Evolutionary conservation across 495 filamentous ascomycete genomes (phyloP), one percentile per base, ranked within the genome.

Genomic region (Barbatosphaeria neglecta): DNA sequence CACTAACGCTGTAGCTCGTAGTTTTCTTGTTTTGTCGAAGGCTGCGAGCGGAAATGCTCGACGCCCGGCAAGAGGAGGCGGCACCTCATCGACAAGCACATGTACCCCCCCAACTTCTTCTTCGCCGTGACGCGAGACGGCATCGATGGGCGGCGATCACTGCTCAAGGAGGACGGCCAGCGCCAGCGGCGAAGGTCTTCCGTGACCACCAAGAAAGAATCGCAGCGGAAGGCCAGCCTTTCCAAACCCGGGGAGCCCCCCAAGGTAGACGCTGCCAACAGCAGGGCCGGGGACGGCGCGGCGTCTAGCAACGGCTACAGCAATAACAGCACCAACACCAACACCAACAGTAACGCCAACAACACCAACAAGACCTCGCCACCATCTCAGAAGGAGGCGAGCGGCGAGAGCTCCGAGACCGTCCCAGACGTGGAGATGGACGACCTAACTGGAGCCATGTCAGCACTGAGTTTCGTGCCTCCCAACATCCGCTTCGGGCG

Each of bases 61-160:
- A 88, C 82, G 7, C 81, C 85, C 4, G 76, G 85, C 50, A 98
- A 94, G 62, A 77, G 92, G 40, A 72, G 83, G 42, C 77, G 86
- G 59, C 92, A 98, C 65, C 65, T 94, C 20, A 86, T 90, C 48
- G 90, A 95, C 62, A 96, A 95, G 64, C 92, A 98, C 56, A 78
- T 84, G 70, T 98, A 92, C 62, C 92, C 90, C 5, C 82, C 78
- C 65, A 84, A 86, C 48, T 98, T 90, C 59, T 90, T 96, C 58
- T 97, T 95, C 60, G 79, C 76, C 19, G 76, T 96, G 24, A 82
- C 94, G 0, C 85, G 90, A 52, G 78, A 88, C 48, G 92, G 92
- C 23, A 84, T 96, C 41, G 92, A 96, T 55, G 82, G 82, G 37
- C 75, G 85, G 40, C 81, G 68, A 19, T 92, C 89, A 6, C 73